Base-by-base conservation (phyloP, 1,139 yeast species). In the Meyerozyma athensensis region DNA sequence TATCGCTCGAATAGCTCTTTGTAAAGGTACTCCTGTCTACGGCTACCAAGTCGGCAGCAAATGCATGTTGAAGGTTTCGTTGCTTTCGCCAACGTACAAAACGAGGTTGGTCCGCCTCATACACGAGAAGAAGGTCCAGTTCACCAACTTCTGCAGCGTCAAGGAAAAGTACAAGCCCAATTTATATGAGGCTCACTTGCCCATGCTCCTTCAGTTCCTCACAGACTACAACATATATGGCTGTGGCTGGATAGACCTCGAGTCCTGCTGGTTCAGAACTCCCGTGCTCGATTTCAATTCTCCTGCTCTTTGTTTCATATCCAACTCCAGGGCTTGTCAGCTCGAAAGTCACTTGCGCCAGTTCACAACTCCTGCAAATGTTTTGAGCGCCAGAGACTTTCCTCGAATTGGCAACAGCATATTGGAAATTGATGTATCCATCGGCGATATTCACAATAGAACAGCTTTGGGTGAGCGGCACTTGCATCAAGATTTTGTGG, bases 181-280 rank as follows among this genome's bases (percentile, higher is more conserved):
- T 19, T 47, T 67, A 1, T 86, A 68, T 52, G 98, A 92, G 51
- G 71, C 90, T 0, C 97, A 92, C 53, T 69, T 92, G 9, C 94
- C 96, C 0, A 81, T 68, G 50, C 55, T 76, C 1, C 58, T 87
- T 14, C 97, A 92, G 52, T 87, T 92, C 53, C 59, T 86, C 30
- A 69, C 86, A 0, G 98, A 94, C 53, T 87, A 73, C 58, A 90
- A 90, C 52, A 60, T 90, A 26, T 86, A 74, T 56, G 95, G 96
- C 1, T 86, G 97, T 57, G 81, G 83, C 5, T 84, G 94, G 89
- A 44, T 92, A 26, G 63, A 69, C 17, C 39, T 73, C 41, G 41
- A 46, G 22, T 37, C 50, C 2, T 54, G 59, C 31, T 63, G 56
- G 39, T 71, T 72, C 53, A 49, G 79, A 35, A 48, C 53, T 7